Evolutionary conservation across 805 yeast species (phyloP).

Genomic region (Yamadazyma nakazawae): DNA sequence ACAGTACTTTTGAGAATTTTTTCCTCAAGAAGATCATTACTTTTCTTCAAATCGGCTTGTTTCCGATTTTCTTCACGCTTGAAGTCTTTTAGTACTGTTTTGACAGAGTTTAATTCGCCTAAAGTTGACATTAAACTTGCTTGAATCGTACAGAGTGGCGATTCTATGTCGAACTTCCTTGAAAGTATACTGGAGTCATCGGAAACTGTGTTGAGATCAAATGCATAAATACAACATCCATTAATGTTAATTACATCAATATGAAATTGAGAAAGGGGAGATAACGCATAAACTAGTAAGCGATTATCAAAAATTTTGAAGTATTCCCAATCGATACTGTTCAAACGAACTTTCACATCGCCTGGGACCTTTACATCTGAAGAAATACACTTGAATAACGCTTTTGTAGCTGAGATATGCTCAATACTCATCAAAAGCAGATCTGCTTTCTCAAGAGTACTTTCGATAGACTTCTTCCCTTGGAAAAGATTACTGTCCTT

Average conservation of each 20-base stretch:
- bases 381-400: conserved; percentile 24
- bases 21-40: conserved; percentile 29
- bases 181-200: conserved; percentile 17
- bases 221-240: conserved; percentile 17
- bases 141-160: conserved; percentile 30
- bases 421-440: conserved; percentile 10
- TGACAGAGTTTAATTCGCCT: conserved; percentile 21
- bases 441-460: not conserved
- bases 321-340: conserved; percentile 33
- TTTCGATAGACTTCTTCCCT: conserved; percentile 16
- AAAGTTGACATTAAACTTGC: conserved; percentile 31
- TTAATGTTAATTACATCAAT: conserved; percentile 23
- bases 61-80: conserved; percentile 39
- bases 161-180: conserved; percentile 23
- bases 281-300: conserved; percentile 28
- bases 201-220: conserved; percentile 30
- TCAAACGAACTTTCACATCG: conserved; percentile 22
- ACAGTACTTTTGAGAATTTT: conserved; percentile 29
- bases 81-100: conserved; percentile 25
- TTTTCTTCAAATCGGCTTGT: conserved; percentile 28
- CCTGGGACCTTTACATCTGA: not conserved
- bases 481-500: conserved; percentile 28
- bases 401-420: conserved; percentile 28
- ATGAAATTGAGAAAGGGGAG: conserved; percentile 36
- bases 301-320: conserved; percentile 16